phyloP scores from a whole-genome alignment of 495 filamentous ascomycete species.

The Aspergillus ellipticus region DNA sequence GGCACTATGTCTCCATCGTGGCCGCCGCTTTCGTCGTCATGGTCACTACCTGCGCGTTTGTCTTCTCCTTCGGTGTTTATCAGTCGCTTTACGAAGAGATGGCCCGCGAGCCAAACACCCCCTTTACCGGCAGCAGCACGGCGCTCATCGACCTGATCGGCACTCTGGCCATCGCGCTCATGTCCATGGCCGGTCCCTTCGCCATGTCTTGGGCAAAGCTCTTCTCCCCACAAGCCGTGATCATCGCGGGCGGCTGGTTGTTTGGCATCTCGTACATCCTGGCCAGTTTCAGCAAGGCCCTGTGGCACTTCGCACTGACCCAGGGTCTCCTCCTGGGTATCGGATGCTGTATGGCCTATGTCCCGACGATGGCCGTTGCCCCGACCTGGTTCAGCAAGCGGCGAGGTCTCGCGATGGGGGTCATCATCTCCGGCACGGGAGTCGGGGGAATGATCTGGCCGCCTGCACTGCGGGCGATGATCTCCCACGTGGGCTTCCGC shows the following conservation, averaged over 20 bases:
- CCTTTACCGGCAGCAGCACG: conserved; percentile 36
- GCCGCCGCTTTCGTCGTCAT: conserved; percentile 34
- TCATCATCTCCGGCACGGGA: conserved; percentile 51
- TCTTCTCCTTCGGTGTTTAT: conserved; percentile 45
- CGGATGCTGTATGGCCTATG: conserved; percentile 44
- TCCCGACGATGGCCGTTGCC: conserved; percentile 51
- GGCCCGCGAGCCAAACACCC: conserved; percentile 23
- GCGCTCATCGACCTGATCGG: conserved; percentile 43
- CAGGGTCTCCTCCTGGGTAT: conserved; percentile 55
- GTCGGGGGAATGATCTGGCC: conserved; percentile 51
- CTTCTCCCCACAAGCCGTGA: conserved; percentile 34
- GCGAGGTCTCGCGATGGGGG: conserved; percentile 51
- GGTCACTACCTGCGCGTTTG: conserved; percentile 41
- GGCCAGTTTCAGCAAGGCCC: conserved; percentile 48
- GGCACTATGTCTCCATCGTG: conserved; percentile 23
- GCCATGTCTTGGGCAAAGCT: conserved; percentile 37
- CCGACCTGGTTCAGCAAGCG: conserved; percentile 55
- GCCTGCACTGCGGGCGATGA: conserved; percentile 45
- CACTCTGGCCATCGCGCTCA: conserved; percentile 39
- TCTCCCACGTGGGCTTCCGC: conserved; percentile 46
- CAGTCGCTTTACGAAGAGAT: conserved; percentile 44
- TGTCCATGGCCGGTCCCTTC: conserved; percentile 44
- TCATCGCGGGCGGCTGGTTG: conserved; percentile 32
- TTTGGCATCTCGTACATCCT: conserved; percentile 47
- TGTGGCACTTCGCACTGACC: conserved; percentile 59